Base-by-base conservation (phyloP, 352 stramenopile genomes). In the Aphanomyces invadans region DNA sequence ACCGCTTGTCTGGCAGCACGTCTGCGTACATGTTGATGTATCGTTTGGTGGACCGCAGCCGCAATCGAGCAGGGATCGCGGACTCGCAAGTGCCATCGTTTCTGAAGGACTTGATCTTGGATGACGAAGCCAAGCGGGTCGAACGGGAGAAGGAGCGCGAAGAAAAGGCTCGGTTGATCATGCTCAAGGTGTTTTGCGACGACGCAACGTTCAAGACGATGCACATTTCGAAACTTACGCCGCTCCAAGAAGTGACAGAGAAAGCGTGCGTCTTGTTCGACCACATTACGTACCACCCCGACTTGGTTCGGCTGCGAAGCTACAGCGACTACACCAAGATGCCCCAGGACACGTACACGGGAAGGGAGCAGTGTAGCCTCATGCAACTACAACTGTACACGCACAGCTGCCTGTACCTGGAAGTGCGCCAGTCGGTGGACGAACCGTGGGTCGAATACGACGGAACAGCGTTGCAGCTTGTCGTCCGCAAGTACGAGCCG, bases 1-100 rank as follows among this genome's bases (percentile, higher is more conserved):
- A 60, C 32, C 45, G 55, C 15, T 76, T 76, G 72, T 79, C 74
- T 4, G 78, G 90, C 72, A 89, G 80, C 60, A 91, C 83, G 15
- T 90, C 81, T 54, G 88, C 88, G n/a, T 96, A 96, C 74, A 95
- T 96, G 87, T 73, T 96, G 9, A 85, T 96, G 77, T 96, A 96
- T 70, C 82, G 88, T 10, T 70, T 92, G 25, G 82, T 95, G 12
- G 79, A 76, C 28, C 36, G 68, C 1, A 69, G 83, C 26, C 86
- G 81, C 36, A 92, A 92, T 70, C 72, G 89, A 17, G 86, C 88
- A 28, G 67, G 71, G 31, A 85, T 88, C 29, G 60, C 74, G 11
- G 75, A 81, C 1, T 78, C 82, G 3, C 81, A 67, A 23, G 87
- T 92, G 61, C 84, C 84, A 2, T 57, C 73, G 56, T 90, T 87